phyloP scores from a whole-genome alignment of 164 flowering plant species.

The Chimonanthus salicifolius region DNA sequence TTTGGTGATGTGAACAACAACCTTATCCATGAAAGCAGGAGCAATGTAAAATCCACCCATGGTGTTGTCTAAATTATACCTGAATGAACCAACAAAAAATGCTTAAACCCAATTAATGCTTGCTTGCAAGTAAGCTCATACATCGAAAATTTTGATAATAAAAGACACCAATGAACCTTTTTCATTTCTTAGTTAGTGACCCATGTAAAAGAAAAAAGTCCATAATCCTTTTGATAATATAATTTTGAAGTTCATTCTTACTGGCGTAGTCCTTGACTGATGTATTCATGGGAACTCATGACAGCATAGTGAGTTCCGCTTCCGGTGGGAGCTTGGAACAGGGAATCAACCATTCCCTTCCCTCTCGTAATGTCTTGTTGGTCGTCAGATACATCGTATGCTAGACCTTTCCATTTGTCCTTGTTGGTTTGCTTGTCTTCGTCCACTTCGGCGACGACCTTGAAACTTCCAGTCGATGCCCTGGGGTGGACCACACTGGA shows the following conservation, averaged over 20 bases:
- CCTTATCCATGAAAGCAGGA: slow-evolving; percentile 65
- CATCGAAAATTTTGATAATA: no score
- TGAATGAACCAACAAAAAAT: slow-evolving; percentile 7
- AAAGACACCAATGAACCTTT: no score
- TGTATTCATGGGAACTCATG: slow-evolving; percentile 51
- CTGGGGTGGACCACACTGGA: slow-evolving; percentile 18
- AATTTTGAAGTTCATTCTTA: slow-evolving; percentile 14
- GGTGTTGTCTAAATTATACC: slow-evolving; percentile 45
- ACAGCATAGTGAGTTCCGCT: slow-evolving; percentile 47
- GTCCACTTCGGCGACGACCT: slow-evolving; percentile 29
- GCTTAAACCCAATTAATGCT: no score
- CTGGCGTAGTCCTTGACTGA: slow-evolving; percentile 46
- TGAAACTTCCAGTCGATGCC: slow-evolving; percentile 19
- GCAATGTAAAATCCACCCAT: slow-evolving; percentile 55
- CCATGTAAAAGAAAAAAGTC: no score
- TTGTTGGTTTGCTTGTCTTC: slow-evolving; percentile 33
- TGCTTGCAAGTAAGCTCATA: no score
- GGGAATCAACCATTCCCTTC: slow-evolving; percentile 51
- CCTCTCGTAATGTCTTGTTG: slow-evolving; percentile 63
- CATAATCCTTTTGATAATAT: no score
- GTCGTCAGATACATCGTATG: slow-evolving; percentile 44
- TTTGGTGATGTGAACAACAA: slow-evolving; percentile 55
- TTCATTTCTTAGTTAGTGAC: no score
- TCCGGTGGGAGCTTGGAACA: slow-evolving; percentile 52
- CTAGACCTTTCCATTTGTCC: slow-evolving; percentile 58